These are phyloP conservation scores for Coniochaeta prunicola DNA, from an alignment of 2,329 filamentous ascomycete species.

Conservation along the genomic window DNA sequence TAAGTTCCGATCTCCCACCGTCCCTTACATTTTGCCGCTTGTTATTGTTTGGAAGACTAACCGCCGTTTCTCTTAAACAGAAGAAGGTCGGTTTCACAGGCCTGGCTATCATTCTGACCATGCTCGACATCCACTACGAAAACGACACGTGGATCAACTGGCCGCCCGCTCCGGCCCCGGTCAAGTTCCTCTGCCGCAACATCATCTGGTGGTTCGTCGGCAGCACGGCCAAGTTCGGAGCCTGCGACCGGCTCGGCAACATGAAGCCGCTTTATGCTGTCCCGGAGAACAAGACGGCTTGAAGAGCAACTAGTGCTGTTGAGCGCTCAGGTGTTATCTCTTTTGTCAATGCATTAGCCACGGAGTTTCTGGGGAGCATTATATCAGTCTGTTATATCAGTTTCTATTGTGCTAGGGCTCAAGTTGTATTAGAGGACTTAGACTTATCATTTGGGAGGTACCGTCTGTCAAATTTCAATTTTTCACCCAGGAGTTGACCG, in stretches of 20 bases:
- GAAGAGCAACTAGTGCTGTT: not conserved
- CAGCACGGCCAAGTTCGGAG: constrained; percentile 18
- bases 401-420: too few species aligned
- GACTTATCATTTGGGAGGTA: too few species aligned
- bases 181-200: constrained; percentile 12
- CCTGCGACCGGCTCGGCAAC: constrained; percentile 14
- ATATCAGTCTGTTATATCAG: too few species aligned
- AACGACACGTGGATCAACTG: constrained; percentile 22
- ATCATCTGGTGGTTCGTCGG: constrained; percentile 13
- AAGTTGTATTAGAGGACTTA: too few species aligned
- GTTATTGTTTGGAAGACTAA: too few species aligned
- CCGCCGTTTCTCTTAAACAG: too few species aligned
- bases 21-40: too few species aligned
- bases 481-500: too few species aligned
- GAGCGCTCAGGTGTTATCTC: not conserved
- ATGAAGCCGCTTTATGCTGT: constrained; percentile 18
- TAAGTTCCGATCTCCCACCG: too few species aligned
- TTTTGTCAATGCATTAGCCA: not conserved
- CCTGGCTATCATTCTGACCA: constrained; percentile 12
- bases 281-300: constrained; percentile 1
- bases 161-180: constrained; percentile 13
- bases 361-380: too few species aligned
- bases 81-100: constrained; percentile 13
- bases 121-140: constrained; percentile 17
- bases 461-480: too few species aligned